Evolutionary conservation across 176 grass and related monocot genomes (phyloP).

Genomic region (Triticum dicoccoides): DNA sequence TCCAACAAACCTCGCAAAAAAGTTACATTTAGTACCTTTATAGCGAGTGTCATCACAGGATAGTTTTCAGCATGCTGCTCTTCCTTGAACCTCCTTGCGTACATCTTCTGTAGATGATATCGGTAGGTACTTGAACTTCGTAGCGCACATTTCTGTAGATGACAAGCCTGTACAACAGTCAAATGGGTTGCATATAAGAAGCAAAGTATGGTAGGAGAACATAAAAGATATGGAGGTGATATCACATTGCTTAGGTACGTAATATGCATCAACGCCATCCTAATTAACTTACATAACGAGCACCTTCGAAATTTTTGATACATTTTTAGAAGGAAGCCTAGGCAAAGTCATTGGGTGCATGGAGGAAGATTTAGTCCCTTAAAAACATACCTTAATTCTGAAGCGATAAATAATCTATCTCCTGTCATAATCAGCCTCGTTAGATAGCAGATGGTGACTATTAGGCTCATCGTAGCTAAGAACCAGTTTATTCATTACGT

Average conservation of each 20-base stretch:
- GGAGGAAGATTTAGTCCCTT: not conserved
- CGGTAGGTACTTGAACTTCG: not conserved
- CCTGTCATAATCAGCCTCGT: not conserved
- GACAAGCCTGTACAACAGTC: not conserved
- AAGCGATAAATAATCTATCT: not conserved
- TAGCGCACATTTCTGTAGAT: not conserved
- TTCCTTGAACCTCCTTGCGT: not conserved
- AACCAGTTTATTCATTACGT: not conserved
- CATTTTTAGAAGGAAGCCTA: not conserved
- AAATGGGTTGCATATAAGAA: not conserved
- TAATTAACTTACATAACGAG: not conserved
- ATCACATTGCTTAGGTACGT: not conserved
- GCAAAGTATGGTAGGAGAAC: not conserved
- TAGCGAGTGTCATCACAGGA: not conserved
- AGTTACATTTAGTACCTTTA: not conserved
- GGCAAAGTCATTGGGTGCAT: not conserved
- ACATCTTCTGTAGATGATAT: not conserved
- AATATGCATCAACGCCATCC: not conserved
- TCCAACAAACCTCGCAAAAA: not conserved
- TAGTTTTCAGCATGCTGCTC: not conserved
- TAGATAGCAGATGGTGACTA: not conserved
- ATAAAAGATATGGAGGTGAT: not conserved
- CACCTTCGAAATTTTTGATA: not conserved
- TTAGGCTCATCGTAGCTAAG: not conserved
- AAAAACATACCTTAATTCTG: not conserved